Conservation (phyloP, 768 basidiomycete species). For the Agaricus sinodeliciosus region DNA sequence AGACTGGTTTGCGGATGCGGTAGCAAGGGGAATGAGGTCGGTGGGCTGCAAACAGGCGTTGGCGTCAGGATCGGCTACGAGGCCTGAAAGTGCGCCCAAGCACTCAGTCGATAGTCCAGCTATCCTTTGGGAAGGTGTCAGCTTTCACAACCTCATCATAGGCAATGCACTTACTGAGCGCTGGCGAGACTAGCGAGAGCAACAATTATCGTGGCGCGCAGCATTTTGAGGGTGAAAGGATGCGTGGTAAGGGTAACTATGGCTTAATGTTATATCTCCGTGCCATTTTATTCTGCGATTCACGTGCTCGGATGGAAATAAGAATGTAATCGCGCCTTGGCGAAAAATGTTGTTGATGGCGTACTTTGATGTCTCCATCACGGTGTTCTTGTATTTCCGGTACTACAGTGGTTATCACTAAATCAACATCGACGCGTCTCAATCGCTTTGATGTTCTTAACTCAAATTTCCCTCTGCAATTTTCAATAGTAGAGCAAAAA, state of each 20-base stretch:
- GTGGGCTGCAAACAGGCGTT: slow-evolving; percentile 41
- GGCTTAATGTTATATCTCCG: not conserved
- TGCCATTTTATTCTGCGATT: not conserved
- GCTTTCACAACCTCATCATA: not conserved
- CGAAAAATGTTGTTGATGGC: too few relatives aligned
- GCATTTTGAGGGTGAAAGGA: slow-evolving; percentile 14
- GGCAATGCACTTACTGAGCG: slow-evolving; percentile 33
- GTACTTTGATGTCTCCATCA: too few relatives aligned
- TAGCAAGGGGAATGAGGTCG: slow-evolving; percentile 34
- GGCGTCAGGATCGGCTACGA: slow-evolving; percentile 40
- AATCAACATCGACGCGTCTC: too few relatives aligned
- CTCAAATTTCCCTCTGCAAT: too few relatives aligned
- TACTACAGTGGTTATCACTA: too few relatives aligned
- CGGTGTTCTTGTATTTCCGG: too few relatives aligned
- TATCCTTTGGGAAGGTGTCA: slow-evolving; percentile 12
- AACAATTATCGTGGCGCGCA: slow-evolving; percentile 21
- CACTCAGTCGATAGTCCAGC: slow-evolving; percentile 42
- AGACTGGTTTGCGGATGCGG: slow-evolving; percentile 24
- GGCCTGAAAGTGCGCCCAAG: slow-evolving; percentile 32
- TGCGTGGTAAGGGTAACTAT: not conserved
- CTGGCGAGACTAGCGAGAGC: slow-evolving; percentile 18
- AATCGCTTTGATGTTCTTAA: too few relatives aligned
- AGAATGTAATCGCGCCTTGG: too few relatives aligned
- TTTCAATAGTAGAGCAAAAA: too few relatives aligned
- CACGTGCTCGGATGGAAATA: not conserved